Evolutionary conservation across 768 basidiomycete species (phyloP).

Genomic region (Lactarius sp.): DNA sequence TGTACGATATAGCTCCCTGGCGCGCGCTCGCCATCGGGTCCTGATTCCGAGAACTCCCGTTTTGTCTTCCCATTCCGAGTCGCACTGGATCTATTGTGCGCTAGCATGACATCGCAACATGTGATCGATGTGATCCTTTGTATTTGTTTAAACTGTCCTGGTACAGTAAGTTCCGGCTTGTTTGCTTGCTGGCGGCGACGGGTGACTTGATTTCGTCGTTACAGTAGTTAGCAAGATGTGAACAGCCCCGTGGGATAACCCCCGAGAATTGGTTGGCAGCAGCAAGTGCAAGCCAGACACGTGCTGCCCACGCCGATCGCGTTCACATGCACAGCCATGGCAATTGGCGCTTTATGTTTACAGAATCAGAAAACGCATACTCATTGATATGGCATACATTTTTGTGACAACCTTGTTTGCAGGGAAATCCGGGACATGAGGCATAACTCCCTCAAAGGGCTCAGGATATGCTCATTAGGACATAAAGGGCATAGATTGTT

Average conservation of each 20-base stretch:
- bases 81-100: neutral
- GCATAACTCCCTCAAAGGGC: no score
- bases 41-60: neutral
- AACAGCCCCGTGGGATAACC: no score
- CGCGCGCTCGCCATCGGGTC: neutral
- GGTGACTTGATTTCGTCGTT: neutral
- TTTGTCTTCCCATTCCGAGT: constrained; percentile 2
- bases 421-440: no score
- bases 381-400: no score
- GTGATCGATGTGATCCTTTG: constrained; percentile 1
- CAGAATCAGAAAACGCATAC: no score
- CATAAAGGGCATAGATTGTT: no score
- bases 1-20: neutral
- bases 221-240: no score
- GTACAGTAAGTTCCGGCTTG: neutral
- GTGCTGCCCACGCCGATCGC: constrained; percentile 16
- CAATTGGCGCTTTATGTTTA: neutral
- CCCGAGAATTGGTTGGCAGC: no score
- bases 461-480: no score
- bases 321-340: neutral
- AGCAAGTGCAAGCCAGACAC: neutral
- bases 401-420: no score
- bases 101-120: constrained; percentile 4
- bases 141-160: neutral
- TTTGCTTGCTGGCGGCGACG: neutral